Evolutionary conservation across 2,329 filamentous ascomycete species (phyloP).

Genomic region (Aspergillus sergii): DNA sequence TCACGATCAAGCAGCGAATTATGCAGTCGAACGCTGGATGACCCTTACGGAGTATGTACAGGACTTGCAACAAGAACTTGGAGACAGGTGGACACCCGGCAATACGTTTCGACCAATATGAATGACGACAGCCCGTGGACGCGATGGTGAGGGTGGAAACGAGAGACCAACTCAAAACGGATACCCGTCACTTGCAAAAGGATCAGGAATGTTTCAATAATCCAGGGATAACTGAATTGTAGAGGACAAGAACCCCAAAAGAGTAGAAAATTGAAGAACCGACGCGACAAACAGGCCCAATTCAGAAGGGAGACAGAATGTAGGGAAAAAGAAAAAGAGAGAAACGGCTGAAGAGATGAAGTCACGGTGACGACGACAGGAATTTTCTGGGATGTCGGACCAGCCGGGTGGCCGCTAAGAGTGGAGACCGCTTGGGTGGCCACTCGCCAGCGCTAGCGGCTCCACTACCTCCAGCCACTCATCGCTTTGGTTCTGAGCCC

Average conservation of each 20-base stretch:
- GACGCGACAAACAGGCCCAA: not conserved
- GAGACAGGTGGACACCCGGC: conserved; percentile 25
- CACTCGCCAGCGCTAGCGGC: conserved; percentile 20
- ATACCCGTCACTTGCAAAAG: not conserved
- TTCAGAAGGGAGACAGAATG: not conserved
- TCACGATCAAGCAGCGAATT: conserved; percentile 11
- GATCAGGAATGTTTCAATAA: conserved; percentile 11
- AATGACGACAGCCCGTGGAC: conserved; percentile 17
- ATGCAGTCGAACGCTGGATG: conserved; percentile 16
- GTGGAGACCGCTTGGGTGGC: conserved; percentile 12
- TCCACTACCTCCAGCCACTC: conserved; percentile 22
- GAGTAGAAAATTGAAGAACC: not conserved
- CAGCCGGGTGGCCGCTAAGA: conserved; percentile 15
- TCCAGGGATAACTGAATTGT: conserved; percentile 6
- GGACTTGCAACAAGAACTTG: conserved; percentile 21
- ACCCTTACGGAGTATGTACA: conserved; percentile 17
- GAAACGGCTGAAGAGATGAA: conserved; percentile 31
- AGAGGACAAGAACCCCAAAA: not conserved
- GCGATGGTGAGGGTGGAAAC: conserved; percentile 17
- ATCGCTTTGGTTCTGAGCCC: conserved; percentile 13
- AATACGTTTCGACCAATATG: conserved; percentile 25
- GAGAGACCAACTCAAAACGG: conserved; percentile 16
- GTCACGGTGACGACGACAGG: conserved; percentile 44
- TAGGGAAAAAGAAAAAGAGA: conserved; percentile 5
- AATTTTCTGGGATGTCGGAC: conserved; percentile 29